Evolutionary conservation across 495 filamentous ascomycete genomes (phyloP), one percentile per base, ranked within the genome.

Genomic region (Daldinia decipiens): DNA sequence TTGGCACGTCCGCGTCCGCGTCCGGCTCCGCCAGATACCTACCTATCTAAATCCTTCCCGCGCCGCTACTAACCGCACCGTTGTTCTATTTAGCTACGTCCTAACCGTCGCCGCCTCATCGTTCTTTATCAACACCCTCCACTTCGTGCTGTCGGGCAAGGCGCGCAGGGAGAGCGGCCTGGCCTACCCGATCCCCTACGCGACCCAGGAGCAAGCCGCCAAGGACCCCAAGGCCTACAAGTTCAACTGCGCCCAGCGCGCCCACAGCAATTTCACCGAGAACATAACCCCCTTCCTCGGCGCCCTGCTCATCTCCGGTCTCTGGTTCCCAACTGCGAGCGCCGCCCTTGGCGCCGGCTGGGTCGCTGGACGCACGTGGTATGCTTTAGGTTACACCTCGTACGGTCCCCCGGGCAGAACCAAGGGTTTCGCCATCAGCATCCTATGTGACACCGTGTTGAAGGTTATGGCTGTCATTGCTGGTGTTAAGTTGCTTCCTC

Each of bases 231-330:
- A 79, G 51, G 82, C 83, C 24, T 83, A 72, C 64, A 60, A 69
- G 40, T 84, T 85, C 74, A 84, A 88, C 82, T 85, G 86, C 73
- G 82, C 89, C 43, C 91, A 93, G 78, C 87, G 91, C 59, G 88
- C 91, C 5, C 91, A 94, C 81, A 74, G 79, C 67, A 92, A 92
- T 79, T 92, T 86, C 79, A 82, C 87, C 54, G 91, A 94, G 79
- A 90, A 90, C 75, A 77, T 87, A 17, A 72, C 87, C 4, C 82
- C 88, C 29, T 83, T 89, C 80, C 76, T 92, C 36, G 82, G 80
- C 43, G 82, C 81, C 32, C 79, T 92, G 19, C 78, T 91, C 54
- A 82, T 90, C 32, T 75, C 82, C 17, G 82, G 84, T 34, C 71
- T 89, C 66, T 78, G 83, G 68, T 89, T 87, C 79, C 91, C 91